These are phyloP conservation scores for Xylaria flabelliformis DNA, from an alignment of 495 filamentous ascomycete genomes.

Conservation along the genomic window DNA sequence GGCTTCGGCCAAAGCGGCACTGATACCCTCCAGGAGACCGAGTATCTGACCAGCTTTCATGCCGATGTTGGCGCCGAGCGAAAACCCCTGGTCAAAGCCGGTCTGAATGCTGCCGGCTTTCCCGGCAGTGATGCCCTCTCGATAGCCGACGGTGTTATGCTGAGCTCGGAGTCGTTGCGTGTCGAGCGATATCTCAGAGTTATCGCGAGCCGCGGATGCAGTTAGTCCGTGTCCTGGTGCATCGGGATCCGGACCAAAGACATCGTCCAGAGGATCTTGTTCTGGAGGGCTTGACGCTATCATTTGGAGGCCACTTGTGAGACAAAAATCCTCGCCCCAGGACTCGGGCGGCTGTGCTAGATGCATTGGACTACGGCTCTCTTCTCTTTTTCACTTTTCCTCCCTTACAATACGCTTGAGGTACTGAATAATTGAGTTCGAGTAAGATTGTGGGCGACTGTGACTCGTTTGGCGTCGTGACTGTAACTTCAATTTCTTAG, in stretches of 20 bases:
- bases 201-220: background rate
- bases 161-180: conserved; percentile 63
- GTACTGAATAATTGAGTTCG: background rate
- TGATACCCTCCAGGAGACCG: conserved; percentile 73
- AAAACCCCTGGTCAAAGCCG: conserved; percentile 90
- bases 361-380: conserved; percentile 10
- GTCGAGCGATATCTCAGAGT: conserved; percentile 31
- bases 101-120: conserved; percentile 74
- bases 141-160: conserved; percentile 88
- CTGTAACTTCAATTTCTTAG: background rate
- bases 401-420: too few relatives aligned
- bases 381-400: background rate
- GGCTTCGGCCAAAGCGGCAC: conserved; percentile 41
- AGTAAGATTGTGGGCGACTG: background rate
- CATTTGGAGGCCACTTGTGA: background rate
- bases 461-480: conserved; percentile 5
- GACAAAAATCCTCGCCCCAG: conserved; percentile 16
- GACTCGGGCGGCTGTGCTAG: conserved; percentile 17
- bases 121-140: conserved; percentile 77
- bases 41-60: conserved; percentile 71
- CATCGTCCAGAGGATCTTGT: conserved; percentile 21
- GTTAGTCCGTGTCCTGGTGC: background rate
- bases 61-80: conserved; percentile 79
- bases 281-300: conserved; percentile 1
- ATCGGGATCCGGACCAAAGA: conserved; percentile 19